Evolutionary conservation across 306 rosid genomes (phyloP).

Genomic region (Vicia sativa): DNA sequence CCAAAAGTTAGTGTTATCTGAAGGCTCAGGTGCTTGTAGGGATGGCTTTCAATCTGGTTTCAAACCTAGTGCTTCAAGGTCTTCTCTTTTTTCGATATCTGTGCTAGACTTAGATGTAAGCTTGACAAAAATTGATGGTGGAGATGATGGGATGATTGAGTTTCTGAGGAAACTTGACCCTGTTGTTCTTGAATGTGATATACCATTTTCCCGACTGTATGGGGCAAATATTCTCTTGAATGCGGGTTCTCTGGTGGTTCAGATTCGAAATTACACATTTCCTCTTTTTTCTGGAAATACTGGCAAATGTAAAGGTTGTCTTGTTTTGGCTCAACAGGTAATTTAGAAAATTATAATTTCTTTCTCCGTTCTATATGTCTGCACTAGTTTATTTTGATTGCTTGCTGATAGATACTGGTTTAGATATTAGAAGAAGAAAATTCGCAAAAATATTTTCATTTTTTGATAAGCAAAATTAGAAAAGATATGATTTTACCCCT

Average conservation of each 20-base stretch:
- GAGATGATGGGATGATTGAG: constrained; percentile 88
- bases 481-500: neutral
- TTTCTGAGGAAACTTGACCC: constrained; percentile 79
- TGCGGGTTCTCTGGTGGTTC: constrained; percentile 60
- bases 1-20: constrained; percentile 56
- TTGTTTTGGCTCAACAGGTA: constrained; percentile 98
- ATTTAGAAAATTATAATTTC: constrained; percentile 24
- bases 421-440: neutral
- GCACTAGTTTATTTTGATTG: constrained; percentile 24
- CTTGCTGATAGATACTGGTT: constrained; percentile 2
- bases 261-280: constrained; percentile 70
- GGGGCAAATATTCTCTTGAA: constrained; percentile 78
- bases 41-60: constrained; percentile 90
- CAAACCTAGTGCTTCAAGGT: constrained; percentile 70
- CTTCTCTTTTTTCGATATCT: constrained; percentile 67
- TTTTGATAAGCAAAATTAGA: neutral
- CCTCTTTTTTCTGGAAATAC: constrained; percentile 80
- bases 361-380: constrained; percentile 31
- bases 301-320: constrained; percentile 79
- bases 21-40: constrained; percentile 84
- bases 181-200: constrained; percentile 58
- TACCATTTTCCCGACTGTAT: constrained; percentile 85
- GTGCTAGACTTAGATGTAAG: constrained; percentile 67
- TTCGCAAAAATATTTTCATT: neutral
- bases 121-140: constrained; percentile 82